These are phyloP conservation scores for Fimicolochytrium jonesii DNA, from an alignment of 192 early-diverging fungal genomes.

Conservation along the genomic window DNA sequence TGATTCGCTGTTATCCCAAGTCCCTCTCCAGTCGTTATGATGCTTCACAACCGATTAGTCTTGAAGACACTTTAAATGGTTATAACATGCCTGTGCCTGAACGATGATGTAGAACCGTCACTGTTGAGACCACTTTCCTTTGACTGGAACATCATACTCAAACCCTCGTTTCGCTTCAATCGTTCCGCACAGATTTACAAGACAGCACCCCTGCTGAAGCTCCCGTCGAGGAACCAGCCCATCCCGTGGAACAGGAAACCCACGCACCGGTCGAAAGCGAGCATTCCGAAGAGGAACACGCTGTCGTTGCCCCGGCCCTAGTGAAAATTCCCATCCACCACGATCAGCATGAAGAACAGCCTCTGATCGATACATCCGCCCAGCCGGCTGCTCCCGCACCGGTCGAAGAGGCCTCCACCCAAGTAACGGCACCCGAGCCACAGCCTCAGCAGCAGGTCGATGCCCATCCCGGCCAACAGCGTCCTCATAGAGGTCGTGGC, in stretches of 20 bases:
- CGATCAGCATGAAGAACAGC: too few species aligned
- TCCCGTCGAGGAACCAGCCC: too few species aligned
- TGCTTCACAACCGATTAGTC: conserved; percentile 23
- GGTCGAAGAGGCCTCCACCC: neutral
- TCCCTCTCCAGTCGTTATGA: neutral
- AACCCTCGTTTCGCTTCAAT: neutral
- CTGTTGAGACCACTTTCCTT: neutral
- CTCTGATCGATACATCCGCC: neutral
- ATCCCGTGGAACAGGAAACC: neutral
- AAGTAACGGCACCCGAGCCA: neutral
- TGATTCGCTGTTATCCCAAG: neutral
- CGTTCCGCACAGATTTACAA: neutral
- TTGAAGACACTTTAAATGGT: conserved; percentile 22
- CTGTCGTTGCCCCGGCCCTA: neutral
- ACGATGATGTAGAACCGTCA: neutral
- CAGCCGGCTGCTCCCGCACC: neutral
- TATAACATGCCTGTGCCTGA: conserved; percentile 22
- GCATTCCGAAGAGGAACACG: neutral
- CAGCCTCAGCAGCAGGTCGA: neutral
- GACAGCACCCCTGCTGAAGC: neutral
- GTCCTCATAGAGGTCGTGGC: conserved; percentile 7
- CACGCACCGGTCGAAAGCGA: neutral
- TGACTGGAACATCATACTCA: conserved; percentile 1
- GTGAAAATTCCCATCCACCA: too few species aligned
- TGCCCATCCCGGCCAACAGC: conserved; percentile 1